Evolutionary conservation across 805 yeast genomes (phyloP).

Genomic region (Nakazawaea ernobii): DNA sequence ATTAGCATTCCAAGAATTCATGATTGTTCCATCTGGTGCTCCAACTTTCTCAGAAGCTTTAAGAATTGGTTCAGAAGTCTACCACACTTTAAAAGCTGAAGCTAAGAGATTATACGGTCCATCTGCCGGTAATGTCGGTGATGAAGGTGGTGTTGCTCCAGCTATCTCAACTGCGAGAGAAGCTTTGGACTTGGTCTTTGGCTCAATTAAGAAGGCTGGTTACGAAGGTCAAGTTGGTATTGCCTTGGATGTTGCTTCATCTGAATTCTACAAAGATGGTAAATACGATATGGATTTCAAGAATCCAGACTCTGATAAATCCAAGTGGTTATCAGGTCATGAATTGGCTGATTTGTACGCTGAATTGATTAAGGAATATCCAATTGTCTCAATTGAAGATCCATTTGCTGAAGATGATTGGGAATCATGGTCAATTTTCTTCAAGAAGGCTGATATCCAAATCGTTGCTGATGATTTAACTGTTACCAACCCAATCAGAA

Average conservation of each 20-base stretch:
- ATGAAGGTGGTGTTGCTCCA: constrained; percentile 99
- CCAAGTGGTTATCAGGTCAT: constrained; percentile 88
- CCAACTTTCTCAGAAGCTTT: constrained; percentile 89
- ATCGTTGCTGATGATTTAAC: constrained; percentile 98
- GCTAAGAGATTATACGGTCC: constrained; percentile 96
- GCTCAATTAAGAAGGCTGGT: constrained; percentile 90
- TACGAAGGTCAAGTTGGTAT: constrained; percentile 89
- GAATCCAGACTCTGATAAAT: constrained; percentile 86
- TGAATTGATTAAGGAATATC: constrained; percentile 79
- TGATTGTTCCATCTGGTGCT: constrained; percentile 96
- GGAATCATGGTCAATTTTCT: constrained; percentile 95
- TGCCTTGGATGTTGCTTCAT: constrained; percentile 95
- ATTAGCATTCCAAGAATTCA: constrained; percentile 98
- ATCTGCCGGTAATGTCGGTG: constrained; percentile 99
- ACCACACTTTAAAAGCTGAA: constrained; percentile 90
- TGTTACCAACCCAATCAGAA: constrained; percentile 95
- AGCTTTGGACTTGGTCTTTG: constrained; percentile 91
- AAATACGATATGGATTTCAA: constrained; percentile 97
- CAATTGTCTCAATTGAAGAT: constrained; percentile 97
- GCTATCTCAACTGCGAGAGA: constrained; percentile 91
- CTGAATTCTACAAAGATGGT: constrained; percentile 96
- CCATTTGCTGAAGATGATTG: constrained; percentile 99
- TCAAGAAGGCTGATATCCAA: constrained; percentile 69
- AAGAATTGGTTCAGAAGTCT: constrained; percentile 96
- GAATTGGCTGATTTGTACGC: constrained; percentile 83